Conservation (phyloP, 2,329 filamentous ascomycete species). For the Ophiosphaerella korrae region DNA sequence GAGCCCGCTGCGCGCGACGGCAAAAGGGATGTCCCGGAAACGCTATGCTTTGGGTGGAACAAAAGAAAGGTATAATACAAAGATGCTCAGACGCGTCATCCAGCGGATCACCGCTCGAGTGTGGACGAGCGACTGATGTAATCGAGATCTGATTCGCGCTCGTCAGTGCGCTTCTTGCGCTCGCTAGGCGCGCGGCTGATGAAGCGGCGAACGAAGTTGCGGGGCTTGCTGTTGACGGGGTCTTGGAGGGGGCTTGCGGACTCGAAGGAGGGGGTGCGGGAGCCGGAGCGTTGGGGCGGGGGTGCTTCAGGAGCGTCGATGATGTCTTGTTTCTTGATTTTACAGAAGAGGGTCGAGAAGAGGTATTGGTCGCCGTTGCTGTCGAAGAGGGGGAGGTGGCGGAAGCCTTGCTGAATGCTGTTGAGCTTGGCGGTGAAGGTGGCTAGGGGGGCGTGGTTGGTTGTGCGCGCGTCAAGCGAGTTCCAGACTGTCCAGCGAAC, state of each 20-base stretch:
- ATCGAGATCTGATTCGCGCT: conserved; percentile 39
- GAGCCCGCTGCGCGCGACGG: too few species aligned
- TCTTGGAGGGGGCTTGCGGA: conserved; percentile 35
- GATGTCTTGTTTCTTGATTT: conserved; percentile 69
- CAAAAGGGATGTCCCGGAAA: too few species aligned
- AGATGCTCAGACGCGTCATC: too few species aligned
- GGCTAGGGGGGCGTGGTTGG: conserved; percentile 70
- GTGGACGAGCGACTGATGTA: conserved; percentile 45
- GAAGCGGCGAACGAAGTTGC: conserved; percentile 49
- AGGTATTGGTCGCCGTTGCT: conserved; percentile 88
- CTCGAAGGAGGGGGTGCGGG: conserved; percentile 34
- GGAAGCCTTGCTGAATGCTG: conserved; percentile 89
- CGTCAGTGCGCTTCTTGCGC: conserved; percentile 44
- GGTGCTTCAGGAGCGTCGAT: conserved; percentile 46
- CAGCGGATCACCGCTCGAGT: conserved; percentile 33
- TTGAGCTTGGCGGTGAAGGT: conserved; percentile 92
- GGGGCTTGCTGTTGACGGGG: conserved; percentile 37
- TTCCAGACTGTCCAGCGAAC: conserved; percentile 92
- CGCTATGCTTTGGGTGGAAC: conserved; percentile 3
- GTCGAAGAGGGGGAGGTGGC: conserved; percentile 88
- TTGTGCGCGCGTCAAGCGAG: conserved; percentile 75
- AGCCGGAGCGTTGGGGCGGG: conserved; percentile 19
- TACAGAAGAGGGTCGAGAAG: conserved; percentile 93
- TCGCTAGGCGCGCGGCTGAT: conserved; percentile 52
- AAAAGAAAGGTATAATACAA: conserved; percentile 28